Conservation (phyloP, 2,329 filamentous ascomycete species). For the Talaromyces piceae region DNA sequence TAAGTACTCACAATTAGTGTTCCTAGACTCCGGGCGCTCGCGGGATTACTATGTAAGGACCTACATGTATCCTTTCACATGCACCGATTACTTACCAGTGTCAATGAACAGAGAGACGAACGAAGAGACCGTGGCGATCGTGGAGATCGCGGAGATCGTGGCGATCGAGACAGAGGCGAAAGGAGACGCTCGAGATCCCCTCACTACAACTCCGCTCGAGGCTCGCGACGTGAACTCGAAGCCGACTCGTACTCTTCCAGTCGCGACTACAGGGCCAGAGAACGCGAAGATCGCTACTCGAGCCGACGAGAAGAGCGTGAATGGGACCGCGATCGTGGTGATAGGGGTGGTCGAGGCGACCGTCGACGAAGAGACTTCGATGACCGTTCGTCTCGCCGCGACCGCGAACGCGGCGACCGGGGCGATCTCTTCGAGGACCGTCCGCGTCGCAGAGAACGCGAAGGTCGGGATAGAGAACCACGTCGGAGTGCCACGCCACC, state of each 20-base stretch:
- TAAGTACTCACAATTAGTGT: conserved; percentile 26
- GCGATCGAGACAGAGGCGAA: conserved; percentile 45
- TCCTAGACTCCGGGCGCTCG: conserved; percentile 44
- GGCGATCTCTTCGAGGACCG: conserved; percentile 31
- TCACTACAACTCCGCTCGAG: conserved; percentile 56
- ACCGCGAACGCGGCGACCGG: conserved; percentile 45
- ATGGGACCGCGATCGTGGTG: conserved; percentile 65
- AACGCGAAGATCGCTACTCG: conserved; percentile 86
- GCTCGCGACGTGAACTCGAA: conserved; percentile 60
- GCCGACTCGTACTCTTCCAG: conserved; percentile 87
- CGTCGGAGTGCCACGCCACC: conserved; percentile 73
- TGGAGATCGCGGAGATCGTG: conserved; percentile 35
- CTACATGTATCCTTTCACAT: conserved; percentile 2
- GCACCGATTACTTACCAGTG: conserved; percentile 20
- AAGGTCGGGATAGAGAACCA: conserved; percentile 38
- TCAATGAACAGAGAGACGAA: conserved; percentile 36
- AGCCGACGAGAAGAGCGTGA: conserved; percentile 66
- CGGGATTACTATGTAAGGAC: conserved; percentile 48
- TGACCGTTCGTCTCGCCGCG: conserved; percentile 54
- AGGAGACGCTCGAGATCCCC: conserved; percentile 82
- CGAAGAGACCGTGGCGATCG: conserved; percentile 27
- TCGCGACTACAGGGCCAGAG: conserved; percentile 83
- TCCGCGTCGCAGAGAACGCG: conserved; percentile 35
- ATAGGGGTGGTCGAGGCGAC: conserved; percentile 13
- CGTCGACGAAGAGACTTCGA: conserved; percentile 54